Conservation (phyloP, 192 early-diverging fungal species). For the Jimgerdemannia flammicorona region DNA sequence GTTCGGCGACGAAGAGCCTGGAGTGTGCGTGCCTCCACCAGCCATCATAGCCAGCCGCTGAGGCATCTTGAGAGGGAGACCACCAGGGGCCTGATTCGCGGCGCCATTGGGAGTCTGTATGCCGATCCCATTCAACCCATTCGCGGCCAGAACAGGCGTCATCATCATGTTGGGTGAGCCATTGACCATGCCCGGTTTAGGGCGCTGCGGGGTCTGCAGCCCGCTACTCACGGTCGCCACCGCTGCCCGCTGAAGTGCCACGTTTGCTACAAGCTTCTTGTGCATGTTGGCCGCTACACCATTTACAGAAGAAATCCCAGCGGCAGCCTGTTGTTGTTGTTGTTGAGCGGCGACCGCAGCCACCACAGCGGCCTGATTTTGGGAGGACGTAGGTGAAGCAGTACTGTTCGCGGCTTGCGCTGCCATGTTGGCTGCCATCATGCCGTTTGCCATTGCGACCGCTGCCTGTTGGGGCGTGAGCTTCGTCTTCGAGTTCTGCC, state of each 20-base stretch:
- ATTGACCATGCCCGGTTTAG: not conserved
- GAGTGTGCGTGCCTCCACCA: not conserved
- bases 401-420: conserved; percentile 11
- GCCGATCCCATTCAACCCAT: not conserved
- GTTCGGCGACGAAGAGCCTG: not conserved
- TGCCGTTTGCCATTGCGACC: conserved; percentile 24
- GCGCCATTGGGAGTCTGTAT: not conserved
- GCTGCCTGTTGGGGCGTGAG: conserved; percentile 31
- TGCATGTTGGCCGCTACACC: not conserved
- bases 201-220: not conserved
- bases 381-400: not conserved
- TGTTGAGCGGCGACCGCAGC: not conserved
- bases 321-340: not conserved
- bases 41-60: not conserved
- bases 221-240: not conserved
- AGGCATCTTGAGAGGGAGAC: not conserved
- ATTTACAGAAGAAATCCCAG: not conserved
- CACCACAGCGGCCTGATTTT: not conserved
- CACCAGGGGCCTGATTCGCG: not conserved
- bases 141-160: not conserved
- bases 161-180: not conserved
- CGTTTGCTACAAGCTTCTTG: not conserved
- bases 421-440: conserved; percentile 27
- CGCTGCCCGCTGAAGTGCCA: not conserved
- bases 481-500: conserved; percentile 16